Evolutionary conservation across 495 filamentous ascomycete genomes (phyloP), one percentile per base, ranked within the genome.

Genomic region (Penicillium waksmanii): DNA sequence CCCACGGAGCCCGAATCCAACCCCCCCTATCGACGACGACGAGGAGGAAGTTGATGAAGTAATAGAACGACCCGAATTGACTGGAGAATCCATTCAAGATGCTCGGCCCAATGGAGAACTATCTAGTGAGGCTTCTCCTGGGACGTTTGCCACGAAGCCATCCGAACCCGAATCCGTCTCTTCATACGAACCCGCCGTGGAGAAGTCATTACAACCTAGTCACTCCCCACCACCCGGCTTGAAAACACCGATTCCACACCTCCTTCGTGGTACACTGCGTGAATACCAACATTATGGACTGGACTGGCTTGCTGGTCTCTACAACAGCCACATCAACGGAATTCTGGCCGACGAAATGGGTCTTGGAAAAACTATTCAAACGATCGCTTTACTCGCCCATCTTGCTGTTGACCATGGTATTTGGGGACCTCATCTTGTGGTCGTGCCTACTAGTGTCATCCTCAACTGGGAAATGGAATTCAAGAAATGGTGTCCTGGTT

Each of bases 391-490:
- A 10, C 80, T 99, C 51, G 96, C 95, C 15, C 94, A 98, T 71
- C 82, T 99, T 36, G 96, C 96, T 21, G 92, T 93, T 53, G 81
- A 96, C 56, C 89, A 96, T 70, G 86, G 91, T 67, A 86, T 93
- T 25, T 99, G 96, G 96, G 96, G 96, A 0, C 92, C 96, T 0
- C 96, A 99, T 80, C 78, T 99, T 19, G 89, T 99, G 38, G 89
- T 99, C 60, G 96, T 99, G 7, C 96, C 96, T 2, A 98, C 96
- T 9, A 97, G 93, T 74, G 96, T 99, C 31, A 97, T 99, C 82
- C 86, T 99, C 53, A 99, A 99, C 70, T 99, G 96, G 96, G 96
- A 98, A 71, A 97, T 97, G 89, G 96, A 99, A 73, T 99, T 99
- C 82, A 98, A 98, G 68, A 98, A 98, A 73, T 99, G 93, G 87